A percentile compares a stretch with the other conserved stretches of the same genome.
phyloP scores from a whole-genome alignment of 345 rosid species.

The Toxicodendron radicans region DNA sequence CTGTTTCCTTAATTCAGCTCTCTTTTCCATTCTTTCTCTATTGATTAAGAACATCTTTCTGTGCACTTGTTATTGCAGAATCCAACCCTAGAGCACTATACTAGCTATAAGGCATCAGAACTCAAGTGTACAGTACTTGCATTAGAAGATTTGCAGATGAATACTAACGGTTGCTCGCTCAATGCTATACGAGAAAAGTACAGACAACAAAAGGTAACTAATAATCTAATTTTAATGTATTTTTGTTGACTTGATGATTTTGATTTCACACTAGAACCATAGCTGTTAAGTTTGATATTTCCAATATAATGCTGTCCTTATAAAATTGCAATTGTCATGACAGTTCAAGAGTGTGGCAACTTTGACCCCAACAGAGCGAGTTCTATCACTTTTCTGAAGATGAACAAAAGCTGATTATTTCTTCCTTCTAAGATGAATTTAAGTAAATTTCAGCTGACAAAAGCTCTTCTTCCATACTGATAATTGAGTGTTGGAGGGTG shows the following conservation, averaged over 20 bases:
- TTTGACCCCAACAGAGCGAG: conserved; percentile 57
- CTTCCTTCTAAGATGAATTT: conserved; percentile 11
- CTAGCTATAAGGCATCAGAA: conserved; percentile 58
- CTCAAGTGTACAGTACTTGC: conserved; percentile 70
- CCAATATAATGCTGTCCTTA: neutral
- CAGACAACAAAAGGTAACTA: conserved; percentile 69
- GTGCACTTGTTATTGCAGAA: conserved; percentile 43
- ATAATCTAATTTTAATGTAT: too few species aligned
- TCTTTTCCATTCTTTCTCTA: neutral
- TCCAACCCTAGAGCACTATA: conserved; percentile 84
- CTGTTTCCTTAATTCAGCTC: neutral
- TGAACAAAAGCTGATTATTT: conserved; percentile 29
- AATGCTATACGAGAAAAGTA: conserved; percentile 76
- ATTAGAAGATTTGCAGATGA: conserved; percentile 74
- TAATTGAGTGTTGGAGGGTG: conserved; percentile 10
- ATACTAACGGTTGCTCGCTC: conserved; percentile 57
- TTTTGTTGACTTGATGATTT: neutral
- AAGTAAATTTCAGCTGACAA: neutral
- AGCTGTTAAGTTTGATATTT: neutral
- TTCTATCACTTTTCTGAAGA: conserved; percentile 54
- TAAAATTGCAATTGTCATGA: conserved; percentile 12
- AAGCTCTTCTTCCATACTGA: conserved; percentile 4
- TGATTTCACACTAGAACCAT: neutral
- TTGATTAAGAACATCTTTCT: neutral
- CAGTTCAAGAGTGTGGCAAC: conserved; percentile 86